A percentile compares a stretch with the other conserved stretches of the same genome.
phyloP scores from a whole-genome alignment of 2,329 filamentous ascomycete genomes.

The Aphanoascus verrucosus region DNA sequence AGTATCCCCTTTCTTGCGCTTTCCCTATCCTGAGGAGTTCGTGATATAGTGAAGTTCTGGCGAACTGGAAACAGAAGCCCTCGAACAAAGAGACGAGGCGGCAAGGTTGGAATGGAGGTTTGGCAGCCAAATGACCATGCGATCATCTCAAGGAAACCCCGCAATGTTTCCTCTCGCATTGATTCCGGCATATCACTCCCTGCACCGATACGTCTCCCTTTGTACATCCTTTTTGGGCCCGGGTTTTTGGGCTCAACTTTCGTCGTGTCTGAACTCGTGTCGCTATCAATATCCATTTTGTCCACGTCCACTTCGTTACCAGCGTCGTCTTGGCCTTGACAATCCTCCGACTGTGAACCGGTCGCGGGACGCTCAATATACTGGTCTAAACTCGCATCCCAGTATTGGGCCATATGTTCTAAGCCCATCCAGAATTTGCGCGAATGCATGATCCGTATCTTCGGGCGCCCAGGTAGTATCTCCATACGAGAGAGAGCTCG shows the following conservation, averaged over 20 bases:
- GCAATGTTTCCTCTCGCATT: conserved; percentile 46
- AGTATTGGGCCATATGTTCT: conserved; percentile 51
- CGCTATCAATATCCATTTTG: conserved; percentile 16
- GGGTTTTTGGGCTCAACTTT: conserved; percentile 1
- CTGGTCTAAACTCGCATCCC: conserved; percentile 50
- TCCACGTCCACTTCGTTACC: conserved; percentile 11
- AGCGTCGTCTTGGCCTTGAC: conserved; percentile 9
- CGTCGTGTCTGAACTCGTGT: conserved; percentile 15
- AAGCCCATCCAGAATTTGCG: conserved; percentile 52
- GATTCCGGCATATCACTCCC: conserved; percentile 50
- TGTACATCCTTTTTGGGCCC: conserved; percentile 35
- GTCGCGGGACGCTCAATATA: conserved; percentile 38
- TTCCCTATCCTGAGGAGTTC: conserved; percentile 43
- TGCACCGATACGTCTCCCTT: conserved; percentile 47
- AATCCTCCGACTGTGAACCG: background rate
- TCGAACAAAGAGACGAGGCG: conserved; percentile 40
- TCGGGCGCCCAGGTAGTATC: conserved; percentile 35
- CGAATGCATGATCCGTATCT: conserved; percentile 45
- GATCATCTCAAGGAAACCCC: conserved; percentile 47
- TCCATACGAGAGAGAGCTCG: conserved; percentile 43
- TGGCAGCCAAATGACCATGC: conserved; percentile 49
- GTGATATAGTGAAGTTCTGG: conserved; percentile 45
- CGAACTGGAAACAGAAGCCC: conserved; percentile 47
- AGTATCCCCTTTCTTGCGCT: conserved; percentile 45
- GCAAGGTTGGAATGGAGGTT: conserved; percentile 37